Percentiles rank a stretch among this genome's conserved stretches.
Conservation (phyloP, 176 grass and related monocot species). For the Triticum aestivum region DNA sequence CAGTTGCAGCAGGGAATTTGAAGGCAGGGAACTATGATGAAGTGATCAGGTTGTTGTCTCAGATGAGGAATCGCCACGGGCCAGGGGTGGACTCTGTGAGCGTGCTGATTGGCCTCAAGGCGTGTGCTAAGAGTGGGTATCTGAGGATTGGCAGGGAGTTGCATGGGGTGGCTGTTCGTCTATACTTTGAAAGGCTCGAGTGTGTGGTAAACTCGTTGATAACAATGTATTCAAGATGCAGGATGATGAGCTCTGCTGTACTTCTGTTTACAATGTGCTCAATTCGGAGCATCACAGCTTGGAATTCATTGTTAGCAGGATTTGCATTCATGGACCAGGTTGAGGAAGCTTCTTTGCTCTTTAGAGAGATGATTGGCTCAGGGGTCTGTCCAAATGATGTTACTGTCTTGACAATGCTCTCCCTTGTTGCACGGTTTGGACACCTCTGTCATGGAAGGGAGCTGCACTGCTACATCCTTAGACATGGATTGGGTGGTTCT, state of each 20-base stretch:
- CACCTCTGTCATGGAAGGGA: slow-evolving; percentile 54
- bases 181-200: slow-evolving; percentile 32
- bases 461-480: slow-evolving; percentile 64
- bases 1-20: slow-evolving; percentile 24
- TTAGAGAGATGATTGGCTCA: slow-evolving; percentile 44
- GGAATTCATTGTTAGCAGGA: slow-evolving; percentile 69
- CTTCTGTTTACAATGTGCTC: slow-evolving; percentile 38
- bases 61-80: slow-evolving; percentile 6
- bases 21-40: slow-evolving; percentile 33
- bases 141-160: slow-evolving; percentile 55
- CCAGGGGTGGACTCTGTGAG: slow-evolving; percentile 45
- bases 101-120: slow-evolving; percentile 54
- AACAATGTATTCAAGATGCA: slow-evolving; percentile 44
- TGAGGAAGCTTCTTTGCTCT: slow-evolving; percentile 47
- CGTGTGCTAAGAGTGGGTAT: slow-evolving; percentile 37
- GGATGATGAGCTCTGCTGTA: slow-evolving; percentile 25
- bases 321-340: slow-evolving; percentile 43
- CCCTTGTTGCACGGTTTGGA: slow-evolving; percentile 44
- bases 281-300: slow-evolving; percentile 34
- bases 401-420: slow-evolving; percentile 52
- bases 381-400: slow-evolving; percentile 50
- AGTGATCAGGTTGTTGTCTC: slow-evolving; percentile 36
- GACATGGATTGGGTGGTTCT: slow-evolving; percentile 31
- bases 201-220: slow-evolving; percentile 49
- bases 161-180: slow-evolving; percentile 45